Conservation (phyloP, 805 yeast species). For the Jamesozyma hellenica region DNA sequence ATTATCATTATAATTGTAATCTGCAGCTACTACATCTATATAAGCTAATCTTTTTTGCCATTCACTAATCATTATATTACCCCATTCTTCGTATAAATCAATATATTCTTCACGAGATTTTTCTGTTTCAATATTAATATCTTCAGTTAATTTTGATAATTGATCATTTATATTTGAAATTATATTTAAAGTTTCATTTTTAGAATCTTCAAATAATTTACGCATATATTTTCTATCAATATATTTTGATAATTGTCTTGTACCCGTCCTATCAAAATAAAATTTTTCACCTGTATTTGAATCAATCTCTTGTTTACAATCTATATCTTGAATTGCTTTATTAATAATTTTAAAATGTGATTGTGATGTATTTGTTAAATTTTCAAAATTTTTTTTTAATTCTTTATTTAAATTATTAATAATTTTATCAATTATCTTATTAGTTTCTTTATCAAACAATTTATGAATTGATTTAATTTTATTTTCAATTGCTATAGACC, state of each 20-base stretch:
- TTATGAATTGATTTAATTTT: slow-evolving; percentile 32
- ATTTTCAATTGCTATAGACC: slow-evolving; percentile 30
- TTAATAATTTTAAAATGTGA: slow-evolving; percentile 22
- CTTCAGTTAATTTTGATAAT: slow-evolving; percentile 25
- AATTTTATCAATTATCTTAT: slow-evolving; percentile 21
- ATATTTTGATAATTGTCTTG: slow-evolving; percentile 29
- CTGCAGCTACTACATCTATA: slow-evolving; percentile 23
- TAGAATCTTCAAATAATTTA: slow-evolving; percentile 29
- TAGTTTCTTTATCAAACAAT: slow-evolving; percentile 33
- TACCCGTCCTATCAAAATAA: slow-evolving; percentile 29
- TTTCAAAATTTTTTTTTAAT: slow-evolving; percentile 30
- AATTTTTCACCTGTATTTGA: slow-evolving; percentile 28
- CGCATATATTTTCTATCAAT: slow-evolving; percentile 41
- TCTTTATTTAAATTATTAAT: slow-evolving; percentile 22
- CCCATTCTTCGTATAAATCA: slow-evolving; percentile 65
- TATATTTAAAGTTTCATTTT: slow-evolving; percentile 4
- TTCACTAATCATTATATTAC: slow-evolving; percentile 55
- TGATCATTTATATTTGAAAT: slow-evolving; percentile 29
- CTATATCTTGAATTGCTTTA: slow-evolving; percentile 31
- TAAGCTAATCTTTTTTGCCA: slow-evolving; percentile 51
- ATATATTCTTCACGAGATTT: slow-evolving; percentile 37
- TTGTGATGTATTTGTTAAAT: slow-evolving; percentile 23
- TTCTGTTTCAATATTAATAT: slow-evolving; percentile 30
- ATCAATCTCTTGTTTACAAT: slow-evolving; percentile 27
- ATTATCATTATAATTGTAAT: slow-evolving; percentile 9